Base-by-base conservation (phyloP, 2,329 filamentous ascomycete genomes). In the Colletotrichum somersetense region DNA sequence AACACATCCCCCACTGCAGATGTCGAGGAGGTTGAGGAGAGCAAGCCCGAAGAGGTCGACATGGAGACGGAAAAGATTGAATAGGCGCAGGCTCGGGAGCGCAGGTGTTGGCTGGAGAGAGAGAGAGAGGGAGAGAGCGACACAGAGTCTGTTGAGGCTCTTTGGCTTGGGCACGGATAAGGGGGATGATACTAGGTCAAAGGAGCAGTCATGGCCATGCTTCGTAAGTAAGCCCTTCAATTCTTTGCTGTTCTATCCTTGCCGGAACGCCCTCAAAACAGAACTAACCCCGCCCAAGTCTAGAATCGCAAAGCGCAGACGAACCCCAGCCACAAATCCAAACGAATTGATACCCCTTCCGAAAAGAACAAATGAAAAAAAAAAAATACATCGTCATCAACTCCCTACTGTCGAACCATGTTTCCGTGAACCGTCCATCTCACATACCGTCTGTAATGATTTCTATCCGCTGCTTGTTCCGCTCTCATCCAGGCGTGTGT, bases 281-380 rank as follows among this genome's bases (percentile, higher is more conserved):
- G n/a, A 46, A 16, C 20, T 7, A 30, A 26, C 65, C 58, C 18
- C 0, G 0, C 1, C 7, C 46, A 33, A 63, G 58, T 59, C 65
- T 64, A 63, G 68, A 59, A 20, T 30, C 40, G 20, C 52, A 38
- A n/a, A 38, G 23, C 33, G 35, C 57, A 20, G 33, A 44, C 46
- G 40, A 57, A 53, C 52, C 40, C 55, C 53, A 59, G 46, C 59
- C 65, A 52, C 46, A 63, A 59, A 62, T 38, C 68, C 52, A 62
- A 46, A 71, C 69, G 58, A 72, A 57, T 72, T 72, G 69, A 72
- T 72, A 72, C 69, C 69, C 62, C 30, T 57, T 48, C 10, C 20
- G 4, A 23, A 23, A n/a, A 48, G n/a, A 48, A 44, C 52, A 57
- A 62, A 38, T 52, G 53, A 14, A 40, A 14, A 38, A 11, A 38